Base-by-base conservation (phyloP, 2,329 filamentous ascomycete genomes). In the Penicillium sp. region DNA sequence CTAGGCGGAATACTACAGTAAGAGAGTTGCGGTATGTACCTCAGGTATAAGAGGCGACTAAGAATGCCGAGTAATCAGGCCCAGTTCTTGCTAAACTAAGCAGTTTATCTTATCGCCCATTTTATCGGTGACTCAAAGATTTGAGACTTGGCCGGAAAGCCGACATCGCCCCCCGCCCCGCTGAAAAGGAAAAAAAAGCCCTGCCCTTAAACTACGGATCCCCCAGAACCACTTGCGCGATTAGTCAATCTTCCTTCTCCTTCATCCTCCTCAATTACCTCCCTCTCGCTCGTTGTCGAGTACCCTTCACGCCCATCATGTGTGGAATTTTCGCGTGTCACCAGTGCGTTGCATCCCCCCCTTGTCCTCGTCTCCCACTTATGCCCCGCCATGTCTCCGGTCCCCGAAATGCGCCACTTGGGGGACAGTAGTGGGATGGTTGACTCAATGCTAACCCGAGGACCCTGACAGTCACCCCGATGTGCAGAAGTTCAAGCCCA, bases 241-340 rank as follows among this genome's bases (percentile, higher is more conserved):
- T 67, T 67, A 61, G 60, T 62, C 61, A 67, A 68, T 44, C 27
- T 16, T 66, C 66, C 55, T 49, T 54, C 39, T 31, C 55, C 50
- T 52, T 63, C 44, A 41, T 44, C 43, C 53, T 58, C 58, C 3
- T 24, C 43, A 59, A 61, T 60, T 65, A 50, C 54, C 47, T 22
- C 19, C 35, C 27, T 66, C 57, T 49, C 54, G 46, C 46, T 51
- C 49, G 40, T 22, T 27, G 27, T 43, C 31, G 57, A 37, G 46
- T 31, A 39, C 27, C 35, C 56, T 64, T 60, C 62, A 72, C 50
- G 76, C 74, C 65, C 83, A 89, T 77, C 71, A 96, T 96, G 92
- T 96, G 92, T 89, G 92, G 92, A 79, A 96, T 97, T 75, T 97
- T 97, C 79, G 93, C 92, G 72, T 97, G 93, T 81, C 91, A 97